Evolutionary conservation across 495 filamentous ascomycete species (phyloP).

Genomic region (Hypomontagnella monticulosa): DNA sequence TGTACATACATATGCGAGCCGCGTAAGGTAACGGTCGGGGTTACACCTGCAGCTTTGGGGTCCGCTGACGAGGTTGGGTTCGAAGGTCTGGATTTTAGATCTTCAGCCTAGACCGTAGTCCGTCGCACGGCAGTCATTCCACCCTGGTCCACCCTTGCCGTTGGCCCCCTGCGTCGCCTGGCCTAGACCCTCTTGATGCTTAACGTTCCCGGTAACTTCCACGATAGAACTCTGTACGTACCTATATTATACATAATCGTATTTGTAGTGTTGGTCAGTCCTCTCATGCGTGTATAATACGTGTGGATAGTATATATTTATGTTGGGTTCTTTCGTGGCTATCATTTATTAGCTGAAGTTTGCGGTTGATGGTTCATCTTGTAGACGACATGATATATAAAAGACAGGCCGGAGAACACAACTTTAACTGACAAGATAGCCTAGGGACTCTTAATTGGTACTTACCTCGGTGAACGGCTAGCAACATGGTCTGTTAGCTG

Average conservation of each 20-base stretch:
- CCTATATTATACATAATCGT: not conserved
- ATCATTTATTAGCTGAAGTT: too few relatives aligned
- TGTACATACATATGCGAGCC: conserved; percentile 33
- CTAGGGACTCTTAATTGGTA: too few relatives aligned
- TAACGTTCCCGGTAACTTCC: conserved; percentile 12
- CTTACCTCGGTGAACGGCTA: too few relatives aligned
- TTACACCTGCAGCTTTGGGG: conserved; percentile 32
- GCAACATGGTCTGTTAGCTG: too few relatives aligned
- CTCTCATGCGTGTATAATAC: not conserved
- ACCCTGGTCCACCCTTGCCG: conserved; percentile 37
- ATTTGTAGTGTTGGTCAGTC: not conserved
- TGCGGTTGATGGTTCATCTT: not conserved
- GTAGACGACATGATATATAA: too few relatives aligned
- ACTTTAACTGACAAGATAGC: too few relatives aligned
- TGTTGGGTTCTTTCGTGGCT: not conserved
- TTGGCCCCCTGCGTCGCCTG: conserved; percentile 38
- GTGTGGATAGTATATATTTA: not conserved
- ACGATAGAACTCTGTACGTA: conserved; percentile 9
- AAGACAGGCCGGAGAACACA: too few relatives aligned
- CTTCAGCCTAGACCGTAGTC: conserved; percentile 38
- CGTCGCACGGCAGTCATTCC: conserved; percentile 39
- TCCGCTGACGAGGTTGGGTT: conserved; percentile 18
- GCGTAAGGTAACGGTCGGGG: conserved; percentile 29
- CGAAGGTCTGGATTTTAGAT: conserved; percentile 34
- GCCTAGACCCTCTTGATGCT: conserved; percentile 33